Percentiles rank a stretch among this genome's conserved stretches.
These are phyloP conservation scores for Gynostemma pentaphyllum DNA, from an alignment of 306 rosid species.

Conservation along the genomic window DNA sequence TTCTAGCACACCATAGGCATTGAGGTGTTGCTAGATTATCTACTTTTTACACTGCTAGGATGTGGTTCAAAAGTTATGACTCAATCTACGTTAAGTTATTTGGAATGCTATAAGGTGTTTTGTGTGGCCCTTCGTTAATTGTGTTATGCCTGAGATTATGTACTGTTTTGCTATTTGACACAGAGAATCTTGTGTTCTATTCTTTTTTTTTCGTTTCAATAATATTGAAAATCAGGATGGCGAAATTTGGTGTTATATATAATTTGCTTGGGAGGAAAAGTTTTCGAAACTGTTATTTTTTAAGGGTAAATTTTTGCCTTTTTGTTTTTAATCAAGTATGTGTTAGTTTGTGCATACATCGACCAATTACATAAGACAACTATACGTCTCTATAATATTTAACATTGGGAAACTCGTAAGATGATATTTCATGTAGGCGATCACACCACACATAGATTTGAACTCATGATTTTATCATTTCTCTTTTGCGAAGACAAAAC, in stretches of 20 bases:
- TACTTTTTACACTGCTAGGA: background rate
- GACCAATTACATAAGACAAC: too few species aligned
- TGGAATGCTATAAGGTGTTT: conserved; percentile 1
- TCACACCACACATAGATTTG: too few species aligned
- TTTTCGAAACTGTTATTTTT: too few species aligned
- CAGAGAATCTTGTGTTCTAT: background rate
- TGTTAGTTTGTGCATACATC: too few species aligned
- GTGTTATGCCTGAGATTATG: conserved; percentile 1
- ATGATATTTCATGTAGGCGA: too few species aligned
- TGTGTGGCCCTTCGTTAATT: conserved; percentile 1
- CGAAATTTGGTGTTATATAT: conserved; percentile 16
- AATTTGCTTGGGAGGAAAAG: background rate
- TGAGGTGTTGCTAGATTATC: conserved; percentile 7
- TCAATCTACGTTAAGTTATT: background rate
- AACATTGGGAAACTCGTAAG: too few species aligned
- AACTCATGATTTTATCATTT: too few species aligned
- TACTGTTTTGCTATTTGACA: conserved; percentile 1
- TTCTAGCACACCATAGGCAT: conserved; percentile 2
- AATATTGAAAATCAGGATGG: conserved; percentile 74
- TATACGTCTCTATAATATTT: too few species aligned
- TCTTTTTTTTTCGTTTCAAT: conserved; percentile 8
- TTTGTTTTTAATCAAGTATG: too few species aligned
- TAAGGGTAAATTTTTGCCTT: too few species aligned
- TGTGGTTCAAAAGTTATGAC: background rate
- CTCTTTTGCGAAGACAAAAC: too few species aligned